Evolutionary conservation across 768 basidiomycete species (phyloP), one percentile per base, ranked within the genome.

Genomic region (Suillus decipiens): DNA sequence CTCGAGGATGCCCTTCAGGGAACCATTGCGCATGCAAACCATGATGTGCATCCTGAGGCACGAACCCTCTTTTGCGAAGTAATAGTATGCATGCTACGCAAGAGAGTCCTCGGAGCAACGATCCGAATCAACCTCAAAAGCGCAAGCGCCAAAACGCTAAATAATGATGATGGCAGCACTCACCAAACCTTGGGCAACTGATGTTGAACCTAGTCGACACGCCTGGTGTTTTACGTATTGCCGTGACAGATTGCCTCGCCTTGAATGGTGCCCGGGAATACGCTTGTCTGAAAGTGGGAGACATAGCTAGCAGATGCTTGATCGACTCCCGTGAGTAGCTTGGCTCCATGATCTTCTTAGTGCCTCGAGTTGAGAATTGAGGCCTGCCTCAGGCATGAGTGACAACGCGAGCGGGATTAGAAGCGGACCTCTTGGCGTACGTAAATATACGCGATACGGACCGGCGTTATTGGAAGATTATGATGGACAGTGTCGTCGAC

Each of bases 31-130:
- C 51, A 53, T 53, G 51, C 31, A 53, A 53, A 33, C 51, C 51
- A 53, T 53, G 51, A 33, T 53, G 51, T 19, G 5, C 19, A 28
- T 53, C 31, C 51, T 33, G 51, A 53, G 51, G 51, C 19, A 33
- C 31, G 19, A 53, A 53, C 51, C 31, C 51, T 53, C 19, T 53
- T 53, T 53, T n/a, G 31, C 51, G 51, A 53, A 53, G 51, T 57
- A 24, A 39, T 39, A 39, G 15, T 19, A 17, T 57, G 55, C 37
- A 39, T 19, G 37, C 12, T 24, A 39, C 24, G 22, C 24, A 57
- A 11, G 37, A 57, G 24, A 28, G 36, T 12, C 54, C 15, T 10
- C 33, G 37, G 33, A 17, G 24, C 37, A 41, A 41, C 55, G 55
- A 12, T 39, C 55, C 37, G 37, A 39, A 57, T 57, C 55, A 57